A percentile compares a stretch with the other conserved stretches of the same genome.
phyloP scores from a whole-genome alignment of 2,329 filamentous ascomycete species.

The Didymella pinodella region DNA sequence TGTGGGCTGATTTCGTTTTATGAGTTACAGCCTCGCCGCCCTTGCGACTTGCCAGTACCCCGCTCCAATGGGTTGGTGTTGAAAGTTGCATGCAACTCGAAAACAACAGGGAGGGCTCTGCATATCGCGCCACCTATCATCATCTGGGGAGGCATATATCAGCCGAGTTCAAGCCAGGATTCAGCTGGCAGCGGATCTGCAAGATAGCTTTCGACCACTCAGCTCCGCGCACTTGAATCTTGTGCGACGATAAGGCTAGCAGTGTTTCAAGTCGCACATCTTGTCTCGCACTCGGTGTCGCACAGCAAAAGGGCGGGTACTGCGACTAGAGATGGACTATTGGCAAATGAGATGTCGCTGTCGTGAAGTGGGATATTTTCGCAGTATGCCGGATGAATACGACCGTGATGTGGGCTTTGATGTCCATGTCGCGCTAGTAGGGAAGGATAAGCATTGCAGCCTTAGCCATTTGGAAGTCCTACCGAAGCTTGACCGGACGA shows the following conservation, averaged over 20 bases:
- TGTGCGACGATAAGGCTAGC: not conserved
- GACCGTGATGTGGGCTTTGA: not conserved
- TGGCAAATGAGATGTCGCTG: not conserved
- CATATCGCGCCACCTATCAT: not conserved
- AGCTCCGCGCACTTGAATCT: not conserved
- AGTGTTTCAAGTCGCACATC: not conserved
- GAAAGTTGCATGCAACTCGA: not conserved
- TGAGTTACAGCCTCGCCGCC: not conserved
- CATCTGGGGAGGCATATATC: not conserved
- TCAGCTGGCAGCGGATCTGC: not conserved
- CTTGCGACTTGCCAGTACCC: not conserved
- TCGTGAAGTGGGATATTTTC: not conserved
- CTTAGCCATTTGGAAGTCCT: not conserved
- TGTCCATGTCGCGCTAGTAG: not conserved
- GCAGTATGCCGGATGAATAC: not conserved
- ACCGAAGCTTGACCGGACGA: not conserved
- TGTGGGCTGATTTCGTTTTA: not conserved
- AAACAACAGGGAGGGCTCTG: not conserved
- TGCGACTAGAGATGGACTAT: not conserved
- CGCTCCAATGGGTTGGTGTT: not conserved
- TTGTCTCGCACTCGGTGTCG: not conserved
- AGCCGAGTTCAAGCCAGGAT: not conserved
- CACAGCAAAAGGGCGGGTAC: not conserved
- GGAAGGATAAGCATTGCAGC: not conserved
- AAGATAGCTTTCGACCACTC: not conserved